A percentile compares a stretch with the other conserved stretches of the same genome.
Evolutionary conservation across 148 eudicot genomes (phyloP).

Genomic region (Camellia japonica): DNA sequence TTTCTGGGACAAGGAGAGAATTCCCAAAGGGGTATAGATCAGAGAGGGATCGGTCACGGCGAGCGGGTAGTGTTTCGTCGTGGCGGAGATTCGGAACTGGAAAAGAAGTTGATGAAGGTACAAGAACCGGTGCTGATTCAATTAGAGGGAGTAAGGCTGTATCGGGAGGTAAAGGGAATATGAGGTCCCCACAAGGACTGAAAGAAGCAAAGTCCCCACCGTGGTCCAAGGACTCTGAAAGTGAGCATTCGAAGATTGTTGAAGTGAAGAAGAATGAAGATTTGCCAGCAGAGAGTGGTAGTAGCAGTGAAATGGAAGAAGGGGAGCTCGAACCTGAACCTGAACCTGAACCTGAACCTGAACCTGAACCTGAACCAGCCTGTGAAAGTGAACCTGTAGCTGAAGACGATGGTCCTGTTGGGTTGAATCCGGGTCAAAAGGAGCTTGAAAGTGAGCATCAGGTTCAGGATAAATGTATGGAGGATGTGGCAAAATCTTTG

Average conservation of each 20-base stretch:
- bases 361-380: slow-evolving; percentile 36
- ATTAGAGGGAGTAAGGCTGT: slow-evolving; percentile 46
- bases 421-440: slow-evolving; percentile 11
- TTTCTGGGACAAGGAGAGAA: slow-evolving; percentile 73
- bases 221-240: slow-evolving; percentile 83
- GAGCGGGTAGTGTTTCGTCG: slow-evolving; percentile 70
- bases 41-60: slow-evolving; percentile 78
- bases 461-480: slow-evolving; percentile 14
- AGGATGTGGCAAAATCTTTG: slow-evolving; percentile 13
- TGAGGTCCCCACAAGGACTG: slow-evolving; percentile 51
- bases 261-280: slow-evolving; percentile 57
- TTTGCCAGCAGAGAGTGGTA: slow-evolving; percentile 48
- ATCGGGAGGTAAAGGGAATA: slow-evolving; percentile 43
- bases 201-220: slow-evolving; percentile 71
- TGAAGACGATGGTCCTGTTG: slow-evolving; percentile 21
- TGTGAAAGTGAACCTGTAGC: slow-evolving; percentile 21
- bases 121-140: slow-evolving; percentile 45
- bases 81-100: slow-evolving; percentile 78
- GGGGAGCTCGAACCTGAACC: slow-evolving; percentile 97
- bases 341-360: no score
- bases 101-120: slow-evolving; percentile 71
- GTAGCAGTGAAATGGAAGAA: slow-evolving; percentile 83
- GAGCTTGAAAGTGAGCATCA: slow-evolving; percentile 16
- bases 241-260: slow-evolving; percentile 60
- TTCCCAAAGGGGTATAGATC: slow-evolving; percentile 91